A percentile compares a stretch with the other conserved stretches of the same genome.
phyloP scores from a whole-genome alignment of 441 rosid species.

The Croton laevigatus region DNA sequence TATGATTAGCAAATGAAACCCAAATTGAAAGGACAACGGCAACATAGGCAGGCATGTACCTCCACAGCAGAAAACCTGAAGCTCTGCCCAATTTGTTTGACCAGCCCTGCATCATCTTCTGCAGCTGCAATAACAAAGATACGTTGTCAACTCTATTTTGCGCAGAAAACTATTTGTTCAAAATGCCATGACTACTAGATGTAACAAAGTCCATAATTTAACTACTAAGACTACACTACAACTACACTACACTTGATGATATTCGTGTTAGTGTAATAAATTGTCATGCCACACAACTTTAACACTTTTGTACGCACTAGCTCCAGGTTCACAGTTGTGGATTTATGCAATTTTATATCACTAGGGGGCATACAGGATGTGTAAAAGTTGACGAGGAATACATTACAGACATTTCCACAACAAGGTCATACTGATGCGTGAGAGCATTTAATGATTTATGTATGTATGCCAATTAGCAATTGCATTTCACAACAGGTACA shows the following conservation, averaged over 20 bases:
- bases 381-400: not conserved
- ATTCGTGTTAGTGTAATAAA: not conserved
- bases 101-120: conserved; percentile 73
- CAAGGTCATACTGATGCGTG: not conserved
- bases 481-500: no score
- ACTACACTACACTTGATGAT: not conserved
- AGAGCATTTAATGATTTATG: not conserved
- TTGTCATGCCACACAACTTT: not conserved
- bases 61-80: conserved; percentile 78
- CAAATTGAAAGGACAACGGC: not conserved
- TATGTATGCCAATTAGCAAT: not conserved
- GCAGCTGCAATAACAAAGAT: conserved; percentile 46
- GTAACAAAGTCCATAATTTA: not conserved
- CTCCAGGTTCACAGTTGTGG: not conserved
- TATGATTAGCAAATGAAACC: conserved; percentile 8
- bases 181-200: not conserved
- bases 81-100: conserved; percentile 86
- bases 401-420: not conserved
- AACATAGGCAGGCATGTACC: conserved; percentile 32
- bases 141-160: conserved; percentile 15
- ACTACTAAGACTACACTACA: not conserved
- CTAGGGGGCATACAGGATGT: not conserved
- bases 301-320: not conserved
- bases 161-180: not conserved
- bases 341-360: not conserved